A percentile compares a stretch with the other conserved stretches of the same genome.
These are phyloP conservation scores for Vachellia collinsii DNA, from an alignment of 306 rosid genomes.

Conservation along the genomic window DNA sequence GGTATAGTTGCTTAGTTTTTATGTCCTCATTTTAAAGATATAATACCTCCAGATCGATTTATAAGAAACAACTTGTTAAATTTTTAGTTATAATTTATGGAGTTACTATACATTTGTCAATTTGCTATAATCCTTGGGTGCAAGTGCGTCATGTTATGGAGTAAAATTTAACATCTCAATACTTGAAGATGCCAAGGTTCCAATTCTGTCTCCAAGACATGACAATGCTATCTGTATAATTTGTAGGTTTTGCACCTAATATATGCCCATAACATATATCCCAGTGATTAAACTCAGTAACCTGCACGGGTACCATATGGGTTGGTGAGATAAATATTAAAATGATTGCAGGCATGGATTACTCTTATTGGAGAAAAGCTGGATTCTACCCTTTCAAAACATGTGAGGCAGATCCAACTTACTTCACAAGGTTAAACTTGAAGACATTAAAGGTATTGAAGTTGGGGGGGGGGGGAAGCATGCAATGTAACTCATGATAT, in stretches of 20 bases:
- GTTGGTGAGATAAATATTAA: slow-evolving; percentile 25
- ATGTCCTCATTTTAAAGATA: background rate
- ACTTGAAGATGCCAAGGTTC: slow-evolving; percentile 17
- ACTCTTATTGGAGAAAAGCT: slow-evolving; percentile 55
- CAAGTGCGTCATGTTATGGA: background rate
- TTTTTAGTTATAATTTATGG: background rate
- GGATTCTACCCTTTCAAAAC: slow-evolving; percentile 55
- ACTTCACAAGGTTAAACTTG: slow-evolving; percentile 43
- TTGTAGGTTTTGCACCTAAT: slow-evolving; percentile 11
- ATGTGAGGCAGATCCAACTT: slow-evolving; percentile 33
- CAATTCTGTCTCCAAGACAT: slow-evolving; percentile 6
- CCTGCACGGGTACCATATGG: slow-evolving; percentile 10
- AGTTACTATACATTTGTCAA: background rate
- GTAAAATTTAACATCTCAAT: background rate
- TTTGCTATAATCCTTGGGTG: background rate
- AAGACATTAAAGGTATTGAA: slow-evolving; percentile 36
- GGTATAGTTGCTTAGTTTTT: slow-evolving; percentile 38
- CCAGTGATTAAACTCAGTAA: slow-evolving; percentile 9
- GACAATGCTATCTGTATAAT: slow-evolving; percentile 7
- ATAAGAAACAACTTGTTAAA: background rate
- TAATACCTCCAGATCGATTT: background rate
- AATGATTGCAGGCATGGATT: slow-evolving; percentile 55
- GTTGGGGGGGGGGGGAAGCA: background rate
- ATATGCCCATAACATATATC: background rate
- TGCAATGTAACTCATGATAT: slow-evolving; percentile 18